These are phyloP conservation scores for Sextonia rubra DNA, from an alignment of 164 flowering plant genomes.

Conservation along the genomic window DNA sequence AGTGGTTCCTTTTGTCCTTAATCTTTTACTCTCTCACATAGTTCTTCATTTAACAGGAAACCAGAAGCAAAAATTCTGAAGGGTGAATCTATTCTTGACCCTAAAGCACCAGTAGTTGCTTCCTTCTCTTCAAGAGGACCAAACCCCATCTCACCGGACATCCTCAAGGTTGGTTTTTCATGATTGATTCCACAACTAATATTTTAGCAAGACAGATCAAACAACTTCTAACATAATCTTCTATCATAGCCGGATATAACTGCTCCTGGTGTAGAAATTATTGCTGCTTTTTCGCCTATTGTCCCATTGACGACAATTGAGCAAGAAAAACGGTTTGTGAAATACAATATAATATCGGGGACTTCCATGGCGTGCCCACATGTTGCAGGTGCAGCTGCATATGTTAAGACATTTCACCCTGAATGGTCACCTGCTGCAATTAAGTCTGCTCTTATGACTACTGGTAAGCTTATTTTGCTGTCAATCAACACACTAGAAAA, in stretches of 20 bases:
- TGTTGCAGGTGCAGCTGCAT: slow-evolving; percentile 6
- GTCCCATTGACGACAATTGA: background rate
- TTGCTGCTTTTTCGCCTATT: background rate
- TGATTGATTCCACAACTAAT: background rate
- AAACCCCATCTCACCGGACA: slow-evolving; percentile 29
- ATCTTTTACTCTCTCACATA: no score
- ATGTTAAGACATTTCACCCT: slow-evolving; percentile 10
- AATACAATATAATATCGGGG: background rate
- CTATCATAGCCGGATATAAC: slow-evolving; percentile 12
- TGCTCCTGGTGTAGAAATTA: slow-evolving; percentile 7
- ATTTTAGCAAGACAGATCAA: no score
- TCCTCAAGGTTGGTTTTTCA: slow-evolving; percentile 55
- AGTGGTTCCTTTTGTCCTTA: no score
- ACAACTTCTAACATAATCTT: background rate
- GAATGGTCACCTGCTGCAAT: slow-evolving; percentile 11
- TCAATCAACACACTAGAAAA: background rate
- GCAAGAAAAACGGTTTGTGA: background rate
- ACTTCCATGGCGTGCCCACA: slow-evolving; percentile 10
- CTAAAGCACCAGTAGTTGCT: slow-evolving; percentile 44
- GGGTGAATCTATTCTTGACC: slow-evolving; percentile 16
- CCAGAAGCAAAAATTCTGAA: slow-evolving; percentile 43
- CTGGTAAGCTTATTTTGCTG: background rate
- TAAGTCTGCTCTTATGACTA: slow-evolving; percentile 11
- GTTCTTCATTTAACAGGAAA: background rate
- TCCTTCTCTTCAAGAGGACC: slow-evolving; percentile 85